Evolutionary conservation across 208 protist genomes (phyloP), one percentile per base, ranked within the genome.

Genomic region (Crithidia bombi): DNA sequence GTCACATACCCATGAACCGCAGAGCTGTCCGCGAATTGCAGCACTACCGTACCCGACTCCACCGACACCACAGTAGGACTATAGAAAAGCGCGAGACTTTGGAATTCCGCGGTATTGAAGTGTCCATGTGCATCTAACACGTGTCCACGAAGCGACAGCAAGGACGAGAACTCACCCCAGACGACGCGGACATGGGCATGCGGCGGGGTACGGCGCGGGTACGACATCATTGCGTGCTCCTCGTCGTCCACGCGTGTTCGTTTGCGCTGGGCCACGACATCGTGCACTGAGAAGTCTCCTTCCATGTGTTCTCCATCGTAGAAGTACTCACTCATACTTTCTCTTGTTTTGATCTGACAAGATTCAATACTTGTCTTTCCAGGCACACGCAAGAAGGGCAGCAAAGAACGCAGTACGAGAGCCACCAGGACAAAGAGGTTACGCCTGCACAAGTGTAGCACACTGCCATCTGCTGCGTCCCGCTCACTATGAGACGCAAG

Each of bases 51-150:
- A 10, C 57, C 61, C 30, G 33, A 55, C 56, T 63, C 65, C 9
- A 73, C 65, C 23, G 43, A 75, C 51, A 63, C 63, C 0, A 74
- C 70, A 2, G 26, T 38, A 14, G 65, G 84, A 55, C 55, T 65
- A 59, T 77, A 90, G 55, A 90, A 90, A 26, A 87, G 83, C 25
- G 44, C 61, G 2, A 90, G 49, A 12, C 78, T 79, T 0, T 74
- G 84, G 39, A 90, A 81, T 14, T 75, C 26, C 0, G 44, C 7
- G 15, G 63, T 28, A 41, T 89, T 81, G n/a, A 89, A 64, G n/a
- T 39, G 56, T 28, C 82, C 80, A 4, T 84, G 51, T 21, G 86
- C 78, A 56, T 73, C 79, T 56, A 72, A 32, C 5, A 77, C 79
- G 54, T 66, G 64, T 33, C 59, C 71, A 0, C 71, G 64, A n/a